These are phyloP conservation scores for Candida neerlandica DNA, from an alignment of 1,139 yeast genomes.

Conservation along the genomic window DNA sequence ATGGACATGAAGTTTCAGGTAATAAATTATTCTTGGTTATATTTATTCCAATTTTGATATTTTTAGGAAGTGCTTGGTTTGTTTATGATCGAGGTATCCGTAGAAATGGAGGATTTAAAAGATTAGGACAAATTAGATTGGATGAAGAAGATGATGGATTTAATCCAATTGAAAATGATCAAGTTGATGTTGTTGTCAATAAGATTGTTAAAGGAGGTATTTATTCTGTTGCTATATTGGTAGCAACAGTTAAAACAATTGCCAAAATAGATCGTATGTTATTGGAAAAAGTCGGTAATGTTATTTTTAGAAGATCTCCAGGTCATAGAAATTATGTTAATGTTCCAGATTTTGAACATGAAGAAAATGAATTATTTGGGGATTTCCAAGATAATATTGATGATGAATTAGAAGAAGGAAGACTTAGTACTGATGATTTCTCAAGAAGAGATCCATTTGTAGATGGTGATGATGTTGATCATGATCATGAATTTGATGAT, in stretches of 20 bases:
- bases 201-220: constrained; percentile 63
- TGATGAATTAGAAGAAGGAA: constrained; percentile 44
- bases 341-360: constrained; percentile 46
- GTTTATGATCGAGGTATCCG: constrained; percentile 81
- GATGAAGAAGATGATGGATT: constrained; percentile 70
- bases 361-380: constrained; percentile 54
- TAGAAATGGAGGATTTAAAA: constrained; percentile 76
- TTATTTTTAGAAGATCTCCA: constrained; percentile 42
- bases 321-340: constrained; percentile 47
- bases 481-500: constrained; percentile 11
- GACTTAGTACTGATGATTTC: constrained; percentile 19
- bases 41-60: constrained; percentile 58
- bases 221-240: constrained; percentile 47
- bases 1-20: constrained; percentile 62
- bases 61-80: constrained; percentile 64
- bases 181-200: constrained; percentile 66
- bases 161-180: constrained; percentile 65
- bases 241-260: constrained; percentile 44
- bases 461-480: constrained; percentile 17
- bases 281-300: constrained; percentile 37
- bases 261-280: constrained; percentile 37
- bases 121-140: constrained; percentile 85
- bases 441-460: constrained; percentile 17
- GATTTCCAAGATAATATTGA: constrained; percentile 50
- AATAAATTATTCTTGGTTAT: constrained; percentile 54